Evolutionary conservation across 352 stramenopile genomes (phyloP).

Genomic region (Phytopythium boreale): DNA sequence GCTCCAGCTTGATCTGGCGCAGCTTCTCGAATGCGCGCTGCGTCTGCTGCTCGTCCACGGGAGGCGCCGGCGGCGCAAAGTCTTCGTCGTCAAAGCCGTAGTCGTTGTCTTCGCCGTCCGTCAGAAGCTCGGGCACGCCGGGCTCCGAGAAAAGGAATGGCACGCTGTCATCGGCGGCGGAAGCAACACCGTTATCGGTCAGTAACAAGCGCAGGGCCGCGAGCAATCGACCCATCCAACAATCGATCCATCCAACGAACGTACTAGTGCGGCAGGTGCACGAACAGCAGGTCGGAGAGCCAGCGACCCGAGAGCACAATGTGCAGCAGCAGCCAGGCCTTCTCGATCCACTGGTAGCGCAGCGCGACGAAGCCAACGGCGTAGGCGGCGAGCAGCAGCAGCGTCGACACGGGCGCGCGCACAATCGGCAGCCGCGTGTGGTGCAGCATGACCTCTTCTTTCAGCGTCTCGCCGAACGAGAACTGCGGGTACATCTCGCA

Average conservation of each 20-base stretch:
- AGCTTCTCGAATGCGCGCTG: conserved; percentile 50
- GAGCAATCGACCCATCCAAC: neutral
- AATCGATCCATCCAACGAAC: conserved; percentile 9
- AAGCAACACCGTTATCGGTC: no score
- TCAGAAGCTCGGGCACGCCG: conserved; percentile 59
- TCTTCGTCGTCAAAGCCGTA: conserved; percentile 21
- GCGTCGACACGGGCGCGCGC: conserved; percentile 32
- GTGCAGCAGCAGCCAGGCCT: conserved; percentile 38
- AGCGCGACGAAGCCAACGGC: conserved; percentile 23
- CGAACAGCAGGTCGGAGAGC: conserved; percentile 49
- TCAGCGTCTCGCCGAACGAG: conserved; percentile 49
- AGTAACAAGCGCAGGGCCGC: no score
- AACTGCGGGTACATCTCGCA: conserved; percentile 70
- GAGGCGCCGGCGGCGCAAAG: conserved; percentile 9
- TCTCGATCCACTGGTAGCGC: conserved; percentile 37
- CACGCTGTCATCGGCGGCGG: conserved; percentile 25
- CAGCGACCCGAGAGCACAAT: conserved; percentile 53
- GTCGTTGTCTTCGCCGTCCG: conserved; percentile 34
- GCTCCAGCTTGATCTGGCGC: conserved; percentile 53
- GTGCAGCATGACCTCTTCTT: conserved; percentile 58
- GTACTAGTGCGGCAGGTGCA: conserved; percentile 52
- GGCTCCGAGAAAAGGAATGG: conserved; percentile 53
- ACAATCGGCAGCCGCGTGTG: conserved; percentile 49
- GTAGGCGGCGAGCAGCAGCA: conserved; percentile 39
- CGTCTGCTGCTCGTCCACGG: conserved; percentile 33